Evolutionary conservation across 306 rosid genomes (phyloP).

Genomic region (Abrus precatorius): DNA sequence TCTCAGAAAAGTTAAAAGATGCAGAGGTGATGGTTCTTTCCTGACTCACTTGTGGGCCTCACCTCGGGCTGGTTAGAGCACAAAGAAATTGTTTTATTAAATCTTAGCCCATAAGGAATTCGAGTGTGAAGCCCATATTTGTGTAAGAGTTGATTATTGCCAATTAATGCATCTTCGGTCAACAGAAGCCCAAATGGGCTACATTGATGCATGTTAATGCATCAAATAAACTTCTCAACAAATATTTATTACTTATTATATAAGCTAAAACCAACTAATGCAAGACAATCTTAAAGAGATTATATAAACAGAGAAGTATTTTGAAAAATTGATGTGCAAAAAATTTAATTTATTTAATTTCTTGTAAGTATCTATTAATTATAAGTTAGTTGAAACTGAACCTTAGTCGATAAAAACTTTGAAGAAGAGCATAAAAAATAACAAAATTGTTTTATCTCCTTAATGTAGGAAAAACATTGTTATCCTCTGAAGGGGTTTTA

Average conservation of each 20-base stretch:
- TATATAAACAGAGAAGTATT: no score
- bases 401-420: not conserved
- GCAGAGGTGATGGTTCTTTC: conserved; percentile 3
- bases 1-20: not conserved
- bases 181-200: not conserved
- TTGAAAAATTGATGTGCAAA: no score
- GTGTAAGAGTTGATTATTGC: not conserved
- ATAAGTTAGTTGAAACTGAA: not conserved
- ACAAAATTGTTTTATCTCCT: no score
- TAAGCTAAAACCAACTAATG: no score
- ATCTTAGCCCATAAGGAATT: not conserved
- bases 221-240: no score
- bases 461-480: not conserved
- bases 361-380: no score
- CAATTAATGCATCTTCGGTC: not conserved
- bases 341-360: no score
- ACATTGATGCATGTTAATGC: not conserved
- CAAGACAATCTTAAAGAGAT: no score
- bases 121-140: not conserved
- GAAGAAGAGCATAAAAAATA: not conserved
- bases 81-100: not conserved
- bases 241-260: no score
- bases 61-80: not conserved
- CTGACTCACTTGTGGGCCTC: not conserved
- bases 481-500: not conserved